A percentile compares a stretch with the other conserved stretches of the same genome.
These are phyloP conservation scores for Lithospermum erythrorhizon DNA, from an alignment of 257 asterid species.

Conservation along the genomic window DNA sequence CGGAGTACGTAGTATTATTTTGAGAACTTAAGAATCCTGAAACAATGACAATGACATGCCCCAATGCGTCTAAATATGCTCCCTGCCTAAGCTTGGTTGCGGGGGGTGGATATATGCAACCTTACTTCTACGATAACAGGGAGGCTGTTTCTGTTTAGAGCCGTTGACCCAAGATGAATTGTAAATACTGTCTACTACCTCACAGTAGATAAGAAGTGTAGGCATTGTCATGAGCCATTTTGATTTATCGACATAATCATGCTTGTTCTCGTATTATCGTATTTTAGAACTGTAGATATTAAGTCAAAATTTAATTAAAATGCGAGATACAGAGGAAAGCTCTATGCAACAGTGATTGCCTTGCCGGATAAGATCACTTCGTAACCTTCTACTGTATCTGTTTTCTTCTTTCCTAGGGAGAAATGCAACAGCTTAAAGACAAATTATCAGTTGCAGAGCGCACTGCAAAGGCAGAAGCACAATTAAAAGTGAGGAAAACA, in stretches of 20 bases:
- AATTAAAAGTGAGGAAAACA: constrained; percentile 43
- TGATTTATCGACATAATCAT: no score
- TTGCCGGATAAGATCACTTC: background rate
- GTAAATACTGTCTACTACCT: no score
- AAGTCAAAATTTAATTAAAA: background rate
- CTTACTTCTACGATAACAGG: no score
- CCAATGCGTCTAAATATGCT: no score
- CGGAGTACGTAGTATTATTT: no score
- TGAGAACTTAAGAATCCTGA: background rate
- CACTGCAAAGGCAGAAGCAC: constrained; percentile 80
- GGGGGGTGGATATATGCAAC: no score
- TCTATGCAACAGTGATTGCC: background rate
- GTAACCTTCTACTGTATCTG: constrained; percentile 2
- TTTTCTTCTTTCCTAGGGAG: constrained; percentile 32
- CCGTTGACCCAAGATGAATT: no score
- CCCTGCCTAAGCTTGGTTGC: no score
- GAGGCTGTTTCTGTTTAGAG: no score
- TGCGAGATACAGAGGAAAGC: background rate
- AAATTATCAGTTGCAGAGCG: constrained; percentile 73
- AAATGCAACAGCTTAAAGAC: constrained; percentile 73
- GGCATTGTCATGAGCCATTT: no score
- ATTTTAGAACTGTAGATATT: background rate
- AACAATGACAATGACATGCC: no score
- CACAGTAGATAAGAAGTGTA: no score
- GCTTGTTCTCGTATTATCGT: background rate